Evolutionary conservation across 1,139 yeast species (phyloP).

Genomic region (Debaryomyces subglobosus): DNA sequence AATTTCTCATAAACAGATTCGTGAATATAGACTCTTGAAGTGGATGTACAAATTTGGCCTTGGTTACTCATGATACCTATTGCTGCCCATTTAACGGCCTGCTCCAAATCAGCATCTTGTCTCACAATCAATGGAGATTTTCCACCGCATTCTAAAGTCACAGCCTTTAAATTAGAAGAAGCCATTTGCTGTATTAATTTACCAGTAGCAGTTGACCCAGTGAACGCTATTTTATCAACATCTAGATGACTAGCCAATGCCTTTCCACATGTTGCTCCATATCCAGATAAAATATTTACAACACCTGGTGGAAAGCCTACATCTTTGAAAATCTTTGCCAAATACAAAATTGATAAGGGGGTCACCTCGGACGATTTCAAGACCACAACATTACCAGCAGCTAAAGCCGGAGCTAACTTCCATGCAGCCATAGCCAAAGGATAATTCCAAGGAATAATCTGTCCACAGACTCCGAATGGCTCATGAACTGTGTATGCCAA

Average conservation of each 20-base stretch:
- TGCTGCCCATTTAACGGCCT: constrained; percentile 85
- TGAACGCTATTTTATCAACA: constrained; percentile 69
- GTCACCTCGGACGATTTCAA: constrained; percentile 71
- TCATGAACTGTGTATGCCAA: constrained; percentile 80
- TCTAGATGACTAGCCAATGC: constrained; percentile 59
- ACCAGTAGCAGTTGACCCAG: constrained; percentile 68
- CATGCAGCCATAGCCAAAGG: constrained; percentile 62
- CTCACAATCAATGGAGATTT: constrained; percentile 76
- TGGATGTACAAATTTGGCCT: constrained; percentile 53
- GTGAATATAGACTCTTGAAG: constrained; percentile 50
- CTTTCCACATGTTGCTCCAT: constrained; percentile 58
- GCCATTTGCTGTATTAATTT: constrained; percentile 62
- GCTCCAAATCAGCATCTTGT: constrained; percentile 75
- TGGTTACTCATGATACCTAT: constrained; percentile 81
- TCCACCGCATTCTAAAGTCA: constrained; percentile 93
- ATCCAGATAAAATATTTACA: constrained; percentile 61
- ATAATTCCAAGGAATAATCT: constrained; percentile 72
- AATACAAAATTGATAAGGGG: constrained; percentile 60
- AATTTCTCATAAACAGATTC: constrained; percentile 51
- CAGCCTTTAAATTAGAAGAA: constrained; percentile 63
- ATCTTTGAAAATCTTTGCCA: constrained; percentile 56
- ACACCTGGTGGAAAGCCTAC: constrained; percentile 80
- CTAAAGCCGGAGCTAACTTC: constrained; percentile 66
- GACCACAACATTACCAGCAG: constrained; percentile 68
- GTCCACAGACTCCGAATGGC: constrained; percentile 82